These are phyloP conservation scores for Priceomyces medius DNA, from an alignment of 805 yeast species.

Conservation along the genomic window DNA sequence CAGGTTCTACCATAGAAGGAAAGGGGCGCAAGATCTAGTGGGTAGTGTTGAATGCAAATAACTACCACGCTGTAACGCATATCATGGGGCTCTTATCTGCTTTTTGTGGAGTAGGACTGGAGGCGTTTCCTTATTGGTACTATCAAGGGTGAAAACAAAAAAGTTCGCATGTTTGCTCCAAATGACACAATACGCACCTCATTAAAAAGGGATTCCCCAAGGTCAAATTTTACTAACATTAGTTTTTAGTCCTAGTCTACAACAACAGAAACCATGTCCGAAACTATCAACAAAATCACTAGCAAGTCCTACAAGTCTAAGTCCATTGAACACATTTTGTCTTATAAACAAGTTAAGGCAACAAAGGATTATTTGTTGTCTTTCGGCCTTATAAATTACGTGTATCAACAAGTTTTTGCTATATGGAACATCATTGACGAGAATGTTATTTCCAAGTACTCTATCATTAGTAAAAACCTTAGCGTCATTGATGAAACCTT, in stretches of 20 bases:
- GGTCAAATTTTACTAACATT: not conserved
- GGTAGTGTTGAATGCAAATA: no score
- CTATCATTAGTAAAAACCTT: conserved; percentile 16
- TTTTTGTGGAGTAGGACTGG: no score
- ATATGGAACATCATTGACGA: conserved; percentile 21
- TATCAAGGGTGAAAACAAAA: no score
- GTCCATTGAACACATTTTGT: conserved; percentile 30
- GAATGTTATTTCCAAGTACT: conserved; percentile 21
- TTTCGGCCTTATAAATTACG: conserved; percentile 21
- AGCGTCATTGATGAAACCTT: conserved; percentile 22
- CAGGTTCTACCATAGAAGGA: no score
- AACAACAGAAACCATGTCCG: conserved; percentile 1
- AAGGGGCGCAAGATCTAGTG: no score
- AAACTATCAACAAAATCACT: conserved; percentile 9
- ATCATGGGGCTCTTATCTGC: no score
- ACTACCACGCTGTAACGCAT: no score
- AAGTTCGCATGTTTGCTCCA: not conserved
- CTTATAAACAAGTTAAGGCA: conserved; percentile 29
- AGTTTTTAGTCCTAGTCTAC: not conserved
- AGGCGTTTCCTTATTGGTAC: no score
- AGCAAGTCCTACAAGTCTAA: conserved; percentile 28
- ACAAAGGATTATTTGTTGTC: conserved; percentile 22
- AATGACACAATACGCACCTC: conserved; percentile 1
- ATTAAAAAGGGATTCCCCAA: not conserved
- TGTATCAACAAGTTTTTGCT: conserved; percentile 24